A percentile compares a stretch with the other conserved stretches of the same genome.
phyloP scores from a whole-genome alignment of 129 eudicot species.

The Centella asiatica region DNA sequence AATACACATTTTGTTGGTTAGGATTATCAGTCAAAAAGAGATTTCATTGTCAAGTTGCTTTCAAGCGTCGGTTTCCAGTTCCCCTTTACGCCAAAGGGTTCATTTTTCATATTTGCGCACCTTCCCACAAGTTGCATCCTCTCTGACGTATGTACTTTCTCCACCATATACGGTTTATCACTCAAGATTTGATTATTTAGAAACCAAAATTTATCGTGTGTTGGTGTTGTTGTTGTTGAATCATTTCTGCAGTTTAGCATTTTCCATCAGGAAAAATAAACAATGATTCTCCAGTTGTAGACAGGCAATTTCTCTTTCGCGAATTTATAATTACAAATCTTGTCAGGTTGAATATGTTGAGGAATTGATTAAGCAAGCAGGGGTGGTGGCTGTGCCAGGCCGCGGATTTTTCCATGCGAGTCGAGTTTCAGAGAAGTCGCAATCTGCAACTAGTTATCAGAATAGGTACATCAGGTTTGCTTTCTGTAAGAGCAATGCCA shows the following conservation, averaged over 20 bases:
- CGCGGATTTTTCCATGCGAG: conserved; percentile 64
- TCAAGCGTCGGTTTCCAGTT: conserved; percentile 58
- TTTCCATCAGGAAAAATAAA: no score
- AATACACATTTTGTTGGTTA: conserved; percentile 17
- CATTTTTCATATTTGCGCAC: conserved; percentile 68
- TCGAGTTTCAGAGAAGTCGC: conserved; percentile 11
- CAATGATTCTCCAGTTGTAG: no score
- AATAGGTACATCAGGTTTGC: conserved; percentile 64
- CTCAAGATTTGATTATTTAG: not conserved
- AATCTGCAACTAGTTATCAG: conserved; percentile 16
- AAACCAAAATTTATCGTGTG: no score
- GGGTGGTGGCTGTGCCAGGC: conserved; percentile 99
- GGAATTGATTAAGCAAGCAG: conserved; percentile 82
- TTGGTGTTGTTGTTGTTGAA: no score
- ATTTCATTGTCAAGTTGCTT: conserved; percentile 44
- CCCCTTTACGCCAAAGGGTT: conserved; percentile 61
- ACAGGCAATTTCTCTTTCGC: not conserved
- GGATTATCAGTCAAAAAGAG: conserved; percentile 83
- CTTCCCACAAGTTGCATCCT: conserved; percentile 62
- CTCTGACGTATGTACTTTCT: conserved; percentile 54
- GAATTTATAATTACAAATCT: not conserved
- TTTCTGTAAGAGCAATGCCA: conserved; percentile 65
- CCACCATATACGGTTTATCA: not conserved
- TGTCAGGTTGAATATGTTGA: conserved; percentile 78
- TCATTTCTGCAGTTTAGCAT: no score